Evolutionary conservation across 2,329 filamentous ascomycete species (phyloP).

Genomic region (Phaeophleospora eucalypticola): DNA sequence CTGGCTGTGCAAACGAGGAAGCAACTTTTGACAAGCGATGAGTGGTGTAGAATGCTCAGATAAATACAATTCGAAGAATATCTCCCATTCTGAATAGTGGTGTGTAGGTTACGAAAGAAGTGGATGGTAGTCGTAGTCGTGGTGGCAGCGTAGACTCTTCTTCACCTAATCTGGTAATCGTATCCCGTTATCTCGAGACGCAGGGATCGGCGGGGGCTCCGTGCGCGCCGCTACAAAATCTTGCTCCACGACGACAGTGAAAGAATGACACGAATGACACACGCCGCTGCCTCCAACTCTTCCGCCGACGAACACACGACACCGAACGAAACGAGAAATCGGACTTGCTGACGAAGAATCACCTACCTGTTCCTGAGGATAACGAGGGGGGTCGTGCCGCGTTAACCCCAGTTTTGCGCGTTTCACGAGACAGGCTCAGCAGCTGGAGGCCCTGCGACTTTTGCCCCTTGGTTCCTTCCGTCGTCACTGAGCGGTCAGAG

Average conservation of each 20-base stretch:
- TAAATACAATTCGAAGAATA: too few relatives aligned
- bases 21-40: background rate
- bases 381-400: background rate
- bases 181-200: background rate
- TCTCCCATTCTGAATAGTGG: too few relatives aligned
- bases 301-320: background rate
- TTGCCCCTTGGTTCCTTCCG: constrained; percentile 2
- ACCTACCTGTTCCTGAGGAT: background rate
- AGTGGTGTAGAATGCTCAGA: too few relatives aligned
- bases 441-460: constrained; percentile 1
- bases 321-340: too few relatives aligned
- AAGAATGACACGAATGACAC: background rate
- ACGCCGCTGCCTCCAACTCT: background rate
- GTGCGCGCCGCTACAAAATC: background rate
- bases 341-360: too few relatives aligned
- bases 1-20: background rate
- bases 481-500: constrained; percentile 1
- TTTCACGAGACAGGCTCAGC: too few relatives aligned
- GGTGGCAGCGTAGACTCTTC: too few relatives aligned
- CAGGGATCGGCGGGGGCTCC: background rate
- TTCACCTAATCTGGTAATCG: background rate
- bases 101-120: too few relatives aligned
- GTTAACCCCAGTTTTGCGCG: background rate
- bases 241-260: background rate
- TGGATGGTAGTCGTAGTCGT: too few relatives aligned